Base-by-base conservation (phyloP, 352 stramenopile genomes). In the Phytopythium kandeliae region DNA sequence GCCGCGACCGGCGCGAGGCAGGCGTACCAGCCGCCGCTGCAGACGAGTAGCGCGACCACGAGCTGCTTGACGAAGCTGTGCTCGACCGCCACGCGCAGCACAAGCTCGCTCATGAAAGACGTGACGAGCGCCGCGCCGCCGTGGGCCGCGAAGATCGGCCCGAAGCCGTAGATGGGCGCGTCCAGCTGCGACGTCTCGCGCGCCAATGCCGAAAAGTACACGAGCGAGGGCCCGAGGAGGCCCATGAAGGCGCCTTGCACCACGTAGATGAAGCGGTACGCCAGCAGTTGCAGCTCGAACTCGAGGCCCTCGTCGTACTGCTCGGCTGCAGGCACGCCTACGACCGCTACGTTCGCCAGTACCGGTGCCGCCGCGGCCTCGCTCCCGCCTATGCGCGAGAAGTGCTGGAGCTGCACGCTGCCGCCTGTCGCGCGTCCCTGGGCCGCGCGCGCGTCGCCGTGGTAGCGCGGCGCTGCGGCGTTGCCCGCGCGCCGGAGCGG, bases 31-130 rank as follows among this genome's bases (percentile, higher is more conserved):
- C 55, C 65, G 25, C 71, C 69, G 51, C 72, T 83, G 52, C 63
- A 74, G 46, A 85, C 42, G 35, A 90, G 50, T 48, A 88, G 51
- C 26, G 65, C 66, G 35, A 85, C 63, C 31, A 81, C 78, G 35
- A 90, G 47, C 54, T 86, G 78, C 70, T 88, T 90, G 60, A 90
- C 74, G 3, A 85, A 64, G 21, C 82, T 60, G 58, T 70, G 83
- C 61, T 90, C 73, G 42, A 78, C 81, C 33, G 71, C 67, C 16
- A 74, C 77, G 26, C 69, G 85, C 22, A 90, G 69, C 58, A 88
- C 67, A 48, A 90, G 66, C 54, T 90, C 79, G 44, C 79, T 88
- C 70, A 90, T 81, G 50, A 87, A 88, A 53, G 69, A 84, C 76
- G 85, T 84, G 53, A 90, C 54, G 33, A 90, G 67, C 35, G 77